phyloP scores from a whole-genome alignment of 140 eudicot species.

The Senecio squalidus region DNA sequence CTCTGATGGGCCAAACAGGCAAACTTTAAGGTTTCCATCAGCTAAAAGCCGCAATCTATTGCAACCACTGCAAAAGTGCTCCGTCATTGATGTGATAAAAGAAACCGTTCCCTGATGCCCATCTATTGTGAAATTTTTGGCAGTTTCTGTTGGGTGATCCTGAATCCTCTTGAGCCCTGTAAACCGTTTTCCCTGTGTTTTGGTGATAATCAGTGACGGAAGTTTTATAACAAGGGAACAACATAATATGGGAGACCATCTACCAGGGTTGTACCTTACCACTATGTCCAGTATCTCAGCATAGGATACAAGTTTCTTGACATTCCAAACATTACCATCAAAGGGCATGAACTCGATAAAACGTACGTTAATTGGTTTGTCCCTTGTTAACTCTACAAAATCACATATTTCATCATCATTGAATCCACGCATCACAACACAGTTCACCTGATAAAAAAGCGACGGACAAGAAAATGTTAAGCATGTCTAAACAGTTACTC shows the following conservation, averaged over 20 bases:
- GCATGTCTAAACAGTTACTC: background rate
- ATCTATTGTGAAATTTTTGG: constrained; percentile 76
- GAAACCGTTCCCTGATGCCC: constrained; percentile 89
- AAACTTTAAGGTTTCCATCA: constrained; percentile 87
- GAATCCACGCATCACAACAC: constrained; percentile 98
- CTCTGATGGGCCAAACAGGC: constrained; percentile 90
- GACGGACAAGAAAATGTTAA: background rate
- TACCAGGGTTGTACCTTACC: constrained; percentile 69
- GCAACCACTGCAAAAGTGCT: constrained; percentile 93
- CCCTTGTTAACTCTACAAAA: constrained; percentile 82
- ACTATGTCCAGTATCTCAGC: constrained; percentile 84
- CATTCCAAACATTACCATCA: constrained; percentile 98
- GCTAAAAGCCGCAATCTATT: constrained; percentile 84
- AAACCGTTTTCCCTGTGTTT: constrained; percentile 61
- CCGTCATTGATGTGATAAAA: constrained; percentile 88
- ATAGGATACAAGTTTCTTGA: constrained; percentile 87
- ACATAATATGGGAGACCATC: constrained; percentile 14
- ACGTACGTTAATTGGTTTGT: constrained; percentile 73
- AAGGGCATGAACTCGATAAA: constrained; percentile 98
- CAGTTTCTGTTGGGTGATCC: constrained; percentile 84
- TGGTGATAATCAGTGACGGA: constrained; percentile 19
- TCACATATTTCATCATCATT: constrained; percentile 95
- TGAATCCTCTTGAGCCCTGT: constrained; percentile 52
- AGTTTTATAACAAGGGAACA: background rate
- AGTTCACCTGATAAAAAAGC: constrained; percentile 56